Evolutionary conservation across 345 rosid genomes (phyloP), one percentile per base, ranked within the genome.

Genomic region (Diplotaxis tenuifolia): DNA sequence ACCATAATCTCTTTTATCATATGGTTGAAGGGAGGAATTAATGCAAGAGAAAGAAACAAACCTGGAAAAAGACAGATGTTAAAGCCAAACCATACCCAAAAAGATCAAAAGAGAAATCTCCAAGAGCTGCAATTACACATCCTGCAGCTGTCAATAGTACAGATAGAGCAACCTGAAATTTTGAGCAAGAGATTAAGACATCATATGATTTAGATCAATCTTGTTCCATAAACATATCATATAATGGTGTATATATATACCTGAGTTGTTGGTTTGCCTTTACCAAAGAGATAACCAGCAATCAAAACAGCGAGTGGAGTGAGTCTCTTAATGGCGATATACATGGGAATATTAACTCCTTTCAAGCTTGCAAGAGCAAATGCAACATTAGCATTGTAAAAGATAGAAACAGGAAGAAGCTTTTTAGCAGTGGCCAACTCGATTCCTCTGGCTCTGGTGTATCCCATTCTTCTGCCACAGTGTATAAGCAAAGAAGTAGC

Each of bases 331-430:
- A 92, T 91, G 7, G 99, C 99, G 18, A 95, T 95, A 80, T 95
- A 95, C 99, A 95, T 95, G 0, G 99, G 96, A 65, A 95, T 95
- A 60, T 95, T 95, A 10, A 95, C 97, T 29, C 96, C 99, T 84
- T 88, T 95, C 88, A 95, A 85, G 83, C 99, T 95, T 25, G 99
- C 97, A 78, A 95, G 82, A 78, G 99, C 97, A 77, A 89, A 92
- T 2, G 96, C 97, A 49, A 95, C 99, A 74, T 95, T 95, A 36
- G 97, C 97, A 82, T 95, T 95, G 85, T 92, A 95, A 81, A 95
- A 95, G 20, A 95, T 68, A 0, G 99, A 95, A 67, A 95, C 83
- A 0, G 91, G 93, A 22, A 95, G 86, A 76, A 95, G 96, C 78
- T 83, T 87, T 78, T 78, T 95, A 0, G 92, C 88, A 3, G 96